These are phyloP conservation scores for Zygoascus ofunaensis DNA, from an alignment of 805 yeast species.

Conservation along the genomic window DNA sequence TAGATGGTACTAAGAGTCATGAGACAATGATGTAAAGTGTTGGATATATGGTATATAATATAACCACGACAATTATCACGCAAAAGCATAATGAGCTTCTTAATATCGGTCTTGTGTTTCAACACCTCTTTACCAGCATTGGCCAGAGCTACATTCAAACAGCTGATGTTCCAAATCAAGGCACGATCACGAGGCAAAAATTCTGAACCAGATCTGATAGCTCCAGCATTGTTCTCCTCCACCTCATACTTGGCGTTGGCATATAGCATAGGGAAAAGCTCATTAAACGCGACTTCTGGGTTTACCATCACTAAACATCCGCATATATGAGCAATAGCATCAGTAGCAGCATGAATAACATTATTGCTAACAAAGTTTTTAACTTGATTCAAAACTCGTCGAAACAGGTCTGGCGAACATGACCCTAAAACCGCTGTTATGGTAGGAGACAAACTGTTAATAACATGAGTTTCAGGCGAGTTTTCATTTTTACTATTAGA, in stretches of 20 bases:
- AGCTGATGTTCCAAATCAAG: constrained; percentile 58
- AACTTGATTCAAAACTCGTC: constrained; percentile 21
- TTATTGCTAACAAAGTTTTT: constrained; percentile 49
- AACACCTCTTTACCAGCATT: constrained; percentile 52
- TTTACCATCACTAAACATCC: constrained; percentile 64
- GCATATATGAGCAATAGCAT: constrained; percentile 60
- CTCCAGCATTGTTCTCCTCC: constrained; percentile 72
- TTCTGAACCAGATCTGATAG: constrained; percentile 52
- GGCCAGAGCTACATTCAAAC: constrained; percentile 61
- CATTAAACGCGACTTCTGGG: constrained; percentile 39
- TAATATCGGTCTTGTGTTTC: constrained; percentile 36
- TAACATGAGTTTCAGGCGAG: constrained; percentile 40
- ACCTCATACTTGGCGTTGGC: constrained; percentile 56
- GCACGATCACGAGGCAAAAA: constrained; percentile 70
- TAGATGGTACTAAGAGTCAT: constrained; percentile 50
- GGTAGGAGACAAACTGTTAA: constrained; percentile 29
- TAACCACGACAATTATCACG: constrained; percentile 50
- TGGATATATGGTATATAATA: constrained; percentile 50
- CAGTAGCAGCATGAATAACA: constrained; percentile 48
- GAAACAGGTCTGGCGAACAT: constrained; percentile 22
- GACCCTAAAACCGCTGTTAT: constrained; percentile 31
- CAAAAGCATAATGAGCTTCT: constrained; percentile 37
- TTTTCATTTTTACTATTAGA: constrained; percentile 34
- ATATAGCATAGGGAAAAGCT: constrained; percentile 37
- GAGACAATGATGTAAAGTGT: constrained; percentile 58